Evolutionary conservation across 208 protist species (phyloP).

Genomic region (Acanthamoeba lenticulata): DNA sequence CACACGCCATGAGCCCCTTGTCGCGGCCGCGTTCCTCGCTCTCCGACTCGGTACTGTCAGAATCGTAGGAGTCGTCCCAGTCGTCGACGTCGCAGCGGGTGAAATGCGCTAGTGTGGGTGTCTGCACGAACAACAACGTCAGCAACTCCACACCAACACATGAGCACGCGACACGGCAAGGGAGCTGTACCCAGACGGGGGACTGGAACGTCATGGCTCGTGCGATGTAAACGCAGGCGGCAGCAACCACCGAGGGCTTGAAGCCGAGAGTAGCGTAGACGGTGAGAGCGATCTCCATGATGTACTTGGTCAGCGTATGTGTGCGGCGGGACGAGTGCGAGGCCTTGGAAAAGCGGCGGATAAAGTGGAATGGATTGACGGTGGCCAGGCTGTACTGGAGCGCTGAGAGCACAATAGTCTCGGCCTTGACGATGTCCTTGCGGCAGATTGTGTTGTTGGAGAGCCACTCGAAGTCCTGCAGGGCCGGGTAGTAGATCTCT

Average conservation of each 20-base stretch:
- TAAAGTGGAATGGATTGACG: not conserved
- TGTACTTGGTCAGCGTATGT: slow-evolving; percentile 56
- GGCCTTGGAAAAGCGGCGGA: slow-evolving; percentile 50
- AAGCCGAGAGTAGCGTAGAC: slow-evolving; percentile 70
- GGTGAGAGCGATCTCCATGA: slow-evolving; percentile 78
- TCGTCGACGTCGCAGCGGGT: not conserved
- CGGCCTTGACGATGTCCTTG: slow-evolving; percentile 6
- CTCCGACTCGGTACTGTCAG: not conserved
- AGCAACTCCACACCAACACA: not conserved
- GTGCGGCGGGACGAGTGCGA: not conserved
- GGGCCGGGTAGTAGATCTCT: not conserved
- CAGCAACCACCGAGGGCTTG: slow-evolving; percentile 80
- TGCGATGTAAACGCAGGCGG: slow-evolving; percentile 77
- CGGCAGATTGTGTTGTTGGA: not conserved
- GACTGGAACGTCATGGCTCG: slow-evolving; percentile 46
- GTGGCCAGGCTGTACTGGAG: not conserved
- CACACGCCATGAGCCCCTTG: slow-evolving; percentile 16
- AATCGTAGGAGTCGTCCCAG: not conserved
- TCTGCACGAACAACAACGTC: not conserved
- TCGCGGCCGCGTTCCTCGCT: not conserved
- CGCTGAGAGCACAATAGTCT: not conserved
- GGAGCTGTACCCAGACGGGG: not conserved
- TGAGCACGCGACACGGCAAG: not conserved
- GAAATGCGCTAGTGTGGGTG: not conserved
- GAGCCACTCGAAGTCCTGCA: slow-evolving; percentile 39